Evolutionary conservation across 208 protist genomes (phyloP), one percentile per base, ranked within the genome.

Genomic region (Endotrypanum monterogeii): DNA sequence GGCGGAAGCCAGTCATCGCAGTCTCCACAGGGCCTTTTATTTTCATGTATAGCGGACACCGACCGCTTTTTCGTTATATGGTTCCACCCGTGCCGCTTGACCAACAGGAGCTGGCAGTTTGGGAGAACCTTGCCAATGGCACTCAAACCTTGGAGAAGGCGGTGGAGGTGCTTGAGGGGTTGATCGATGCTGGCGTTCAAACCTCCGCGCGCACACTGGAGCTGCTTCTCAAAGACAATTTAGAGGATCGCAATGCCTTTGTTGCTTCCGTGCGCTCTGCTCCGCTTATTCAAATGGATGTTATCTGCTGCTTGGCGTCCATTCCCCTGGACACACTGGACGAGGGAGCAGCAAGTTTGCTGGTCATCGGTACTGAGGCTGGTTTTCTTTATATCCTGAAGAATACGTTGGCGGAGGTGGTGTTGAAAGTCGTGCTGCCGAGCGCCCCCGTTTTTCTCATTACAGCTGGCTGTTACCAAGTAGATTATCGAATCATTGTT

Each of bases 341-440:
- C 7, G 82, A 87, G 3, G 80, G 77, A 6, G 79, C 73, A 20
- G 55, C 79, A 11, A 83, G 95, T 37, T 89, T 79, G 60, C 86
- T 98, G 4, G 86, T 98, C 11, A 69, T 99, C n/a, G 97, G 98
- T 68, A 98, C 94, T 2, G 98, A 99, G 82, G 69, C 73, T 20
- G 74, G 84, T 12, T 79, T 89, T 67, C 61, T 98, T 8, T 93
- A 98, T 71, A 77, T 99, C 30, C 80, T 99, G 35, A 87, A 94
- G 66, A 83, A 78, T 39, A 69, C 65, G 20, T 71, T 57, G 18
- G 71, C 72, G 23, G 80, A 90, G 8, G 75, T 98, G 41, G 16
- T 73, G 57, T 66, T 87, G 28, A 89, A 74, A 41, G 72, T 98
- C 20, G 70, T 84, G 61, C 73, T 99, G 75, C 89, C 89, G 0